Evolutionary conservation across 2,329 filamentous ascomycete species (phyloP).

Genomic region (Alternaria sp.): DNA sequence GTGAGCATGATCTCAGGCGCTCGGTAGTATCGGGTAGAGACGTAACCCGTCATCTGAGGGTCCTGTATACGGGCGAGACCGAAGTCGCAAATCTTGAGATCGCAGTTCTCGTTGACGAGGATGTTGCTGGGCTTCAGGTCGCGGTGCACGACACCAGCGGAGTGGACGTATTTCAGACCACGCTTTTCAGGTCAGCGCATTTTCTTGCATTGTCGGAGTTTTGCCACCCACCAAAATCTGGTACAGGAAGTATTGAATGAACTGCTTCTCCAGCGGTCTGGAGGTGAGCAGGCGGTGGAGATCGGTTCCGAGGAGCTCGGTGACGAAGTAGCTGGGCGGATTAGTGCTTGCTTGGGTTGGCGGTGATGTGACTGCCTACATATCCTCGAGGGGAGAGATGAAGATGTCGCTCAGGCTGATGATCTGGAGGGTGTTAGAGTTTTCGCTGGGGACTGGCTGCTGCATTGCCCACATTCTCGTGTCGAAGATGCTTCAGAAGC

Average conservation of each 20-base stretch:
- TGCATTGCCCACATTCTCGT: constrained; percentile 79
- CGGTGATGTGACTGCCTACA: constrained; percentile 64
- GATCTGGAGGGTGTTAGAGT: constrained; percentile 60
- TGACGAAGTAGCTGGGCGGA: constrained; percentile 85
- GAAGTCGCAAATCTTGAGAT: constrained; percentile 99
- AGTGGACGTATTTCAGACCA: constrained; percentile 98
- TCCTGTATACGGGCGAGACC: constrained; percentile 97
- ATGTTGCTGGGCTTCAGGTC: constrained; percentile 99
- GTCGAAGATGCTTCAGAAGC: constrained; percentile 92
- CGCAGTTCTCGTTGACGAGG: constrained; percentile 98
- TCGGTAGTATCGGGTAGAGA: constrained; percentile 97
- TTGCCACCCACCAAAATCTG: constrained; percentile 83
- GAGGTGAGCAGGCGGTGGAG: constrained; percentile 94
- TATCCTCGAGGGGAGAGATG: constrained; percentile 97
- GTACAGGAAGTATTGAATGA: constrained; percentile 99
- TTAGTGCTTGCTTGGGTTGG: constrained; percentile 18
- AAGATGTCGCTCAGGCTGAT: constrained; percentile 99
- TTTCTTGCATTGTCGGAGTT: constrained; percentile 63
- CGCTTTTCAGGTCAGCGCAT: constrained; percentile 63
- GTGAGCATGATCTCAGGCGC: constrained; percentile 99
- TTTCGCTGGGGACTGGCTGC: neutral
- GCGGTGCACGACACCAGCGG: constrained; percentile 94
- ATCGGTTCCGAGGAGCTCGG: constrained; percentile 95
- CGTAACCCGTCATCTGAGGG: constrained; percentile 99
- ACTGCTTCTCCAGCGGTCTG: constrained; percentile 96